phyloP scores from a whole-genome alignment of 2,329 filamentous ascomycete species.

The Aspergillus sp. region DNA sequence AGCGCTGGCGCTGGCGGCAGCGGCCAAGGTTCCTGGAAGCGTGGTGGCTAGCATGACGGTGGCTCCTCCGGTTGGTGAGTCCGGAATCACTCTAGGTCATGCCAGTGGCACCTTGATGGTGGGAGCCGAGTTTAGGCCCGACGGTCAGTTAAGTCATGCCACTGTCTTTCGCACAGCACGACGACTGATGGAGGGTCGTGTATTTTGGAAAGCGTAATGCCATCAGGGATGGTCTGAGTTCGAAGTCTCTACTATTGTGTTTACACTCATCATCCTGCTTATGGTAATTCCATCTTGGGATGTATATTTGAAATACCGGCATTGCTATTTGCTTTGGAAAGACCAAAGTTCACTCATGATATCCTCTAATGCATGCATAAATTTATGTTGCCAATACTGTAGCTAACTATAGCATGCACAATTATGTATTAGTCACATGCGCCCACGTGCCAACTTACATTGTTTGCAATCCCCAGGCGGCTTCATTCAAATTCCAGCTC shows the following conservation, averaged over 20 bases:
- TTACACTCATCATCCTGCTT: neutral
- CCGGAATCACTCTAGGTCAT: constrained; percentile 44
- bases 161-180: constrained; percentile 50
- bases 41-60: constrained; percentile 35
- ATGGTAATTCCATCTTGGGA: too few relatives aligned
- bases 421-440: too few relatives aligned
- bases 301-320: too few relatives aligned
- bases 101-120: constrained; percentile 48
- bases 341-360: too few relatives aligned
- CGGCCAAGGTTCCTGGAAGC: constrained; percentile 44
- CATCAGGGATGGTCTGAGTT: neutral
- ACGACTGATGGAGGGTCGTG: constrained; percentile 46
- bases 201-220: constrained; percentile 38
- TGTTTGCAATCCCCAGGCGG: too few relatives aligned
- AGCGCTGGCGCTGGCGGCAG: constrained; percentile 50
- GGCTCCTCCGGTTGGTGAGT: constrained; percentile 23
- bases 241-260: neutral
- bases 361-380: neutral
- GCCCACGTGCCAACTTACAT: too few relatives aligned
- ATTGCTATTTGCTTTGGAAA: too few relatives aligned
- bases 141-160: constrained; percentile 35
- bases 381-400: too few relatives aligned
- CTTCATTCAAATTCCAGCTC: too few relatives aligned
- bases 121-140: constrained; percentile 36
- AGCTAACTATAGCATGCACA: too few relatives aligned